Evolutionary conservation across 345 rosid species (phyloP), one percentile per base, ranked within the genome.

Genomic region (Brassica rapa): DNA sequence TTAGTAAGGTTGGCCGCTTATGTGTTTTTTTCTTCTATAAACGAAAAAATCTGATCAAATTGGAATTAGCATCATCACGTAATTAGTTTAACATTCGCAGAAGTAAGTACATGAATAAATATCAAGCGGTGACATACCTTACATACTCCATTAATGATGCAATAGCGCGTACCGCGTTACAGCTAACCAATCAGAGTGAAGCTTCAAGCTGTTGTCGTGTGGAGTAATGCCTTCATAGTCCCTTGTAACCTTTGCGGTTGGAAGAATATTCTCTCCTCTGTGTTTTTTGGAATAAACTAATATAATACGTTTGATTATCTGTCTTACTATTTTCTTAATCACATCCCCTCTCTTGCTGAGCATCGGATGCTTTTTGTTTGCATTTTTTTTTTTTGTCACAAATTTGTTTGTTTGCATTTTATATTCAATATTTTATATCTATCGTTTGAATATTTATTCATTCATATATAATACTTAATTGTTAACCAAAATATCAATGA

Each of bases 101-200:
- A 46, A 51, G 21, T 6, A 16, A n/a, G 16, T 51, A 53, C 7
- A 53, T 53, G 60, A 53, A 53, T 53, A 16, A 6, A 74, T 24
- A 25, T 68, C 66, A 62, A 51, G 71, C 81, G 81, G 81, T 78
- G 77, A 43, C 68, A 65, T 71, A 46, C 16, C n/a, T n/a, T 51
- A 66, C 60, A 53, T 41, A 8, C 57, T 61, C 64, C 39, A 51
- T 65, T 56, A 71, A 57, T 41, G 68, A 57, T 57, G 76, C 14
- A 59, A 78, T 72, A 78, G 30, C 82, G 82, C 82, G 82, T 79
- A 67, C 5, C 82, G 82, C 78, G 82, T 79, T 73, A 79, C 82
- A 79, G 82, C 82, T 73, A 79, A 79, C 21, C 24, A 73, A 73
- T 46, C 69, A 66, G 63, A 72, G 68, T 57, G 32, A 24, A 53